These are phyloP conservation scores for Geotrichum citri-aurantii DNA, from an alignment of 1,139 yeast genomes.

Conservation along the genomic window DNA sequence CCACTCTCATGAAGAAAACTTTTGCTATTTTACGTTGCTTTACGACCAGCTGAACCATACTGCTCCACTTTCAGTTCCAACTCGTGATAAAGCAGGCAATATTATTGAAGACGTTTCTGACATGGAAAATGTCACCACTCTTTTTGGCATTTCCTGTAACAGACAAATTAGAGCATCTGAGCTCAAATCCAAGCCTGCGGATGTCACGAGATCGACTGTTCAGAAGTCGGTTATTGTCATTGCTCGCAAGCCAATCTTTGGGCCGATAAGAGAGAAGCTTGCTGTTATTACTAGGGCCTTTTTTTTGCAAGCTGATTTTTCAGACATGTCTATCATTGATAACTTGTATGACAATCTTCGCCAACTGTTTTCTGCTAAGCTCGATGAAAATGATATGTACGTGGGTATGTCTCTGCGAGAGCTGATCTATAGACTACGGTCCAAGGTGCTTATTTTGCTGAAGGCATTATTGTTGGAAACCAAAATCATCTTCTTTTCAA, in stretches of 20 bases:
- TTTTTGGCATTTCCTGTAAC: constrained; percentile 92
- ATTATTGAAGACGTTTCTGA: constrained; percentile 30
- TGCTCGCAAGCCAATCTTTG: constrained; percentile 76
- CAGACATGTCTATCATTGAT: constrained; percentile 61
- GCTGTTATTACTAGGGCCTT: constrained; percentile 84
- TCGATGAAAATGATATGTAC: constrained; percentile 54
- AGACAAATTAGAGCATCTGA: constrained; percentile 69
- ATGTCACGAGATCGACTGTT: constrained; percentile 79
- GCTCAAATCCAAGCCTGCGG: constrained; percentile 52
- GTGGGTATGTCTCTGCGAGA: constrained; percentile 71
- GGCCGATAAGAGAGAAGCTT: constrained; percentile 79
- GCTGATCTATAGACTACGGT: constrained; percentile 53
- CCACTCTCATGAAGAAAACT: constrained; percentile 86
- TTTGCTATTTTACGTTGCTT: constrained; percentile 79
- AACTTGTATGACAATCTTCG: constrained; percentile 67
- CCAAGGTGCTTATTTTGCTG: constrained; percentile 59
- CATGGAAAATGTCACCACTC: constrained; percentile 54
- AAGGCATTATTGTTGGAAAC: constrained; percentile 75
- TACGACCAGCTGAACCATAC: constrained; percentile 53
- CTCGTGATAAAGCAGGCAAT: constrained; percentile 33
- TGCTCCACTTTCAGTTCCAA: constrained; percentile 44
- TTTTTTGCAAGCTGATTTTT: constrained; percentile 72
- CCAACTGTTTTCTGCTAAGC: constrained; percentile 37
- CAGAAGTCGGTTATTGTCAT: constrained; percentile 91
- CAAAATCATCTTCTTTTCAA: constrained; percentile 59